phyloP scores from a whole-genome alignment of 108 stramenopile species.

The Stephanodiscus minutulus region DNA sequence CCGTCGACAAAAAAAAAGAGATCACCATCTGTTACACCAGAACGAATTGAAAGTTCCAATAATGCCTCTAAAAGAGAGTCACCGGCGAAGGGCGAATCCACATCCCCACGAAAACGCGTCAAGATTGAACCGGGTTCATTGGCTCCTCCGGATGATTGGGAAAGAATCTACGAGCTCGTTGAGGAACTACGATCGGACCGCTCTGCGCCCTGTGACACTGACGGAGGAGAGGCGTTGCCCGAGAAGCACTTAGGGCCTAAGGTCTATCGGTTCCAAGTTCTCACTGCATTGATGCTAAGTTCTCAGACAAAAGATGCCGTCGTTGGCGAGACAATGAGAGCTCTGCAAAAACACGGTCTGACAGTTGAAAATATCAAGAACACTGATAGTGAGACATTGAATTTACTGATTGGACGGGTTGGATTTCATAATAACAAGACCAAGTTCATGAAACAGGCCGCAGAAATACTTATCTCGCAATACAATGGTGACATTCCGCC shows the following conservation, averaged over 20 bases:
- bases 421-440: constrained; percentile 96
- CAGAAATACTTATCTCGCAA: constrained; percentile 59
- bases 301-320: constrained; percentile 93
- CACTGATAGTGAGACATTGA: constrained; percentile 56
- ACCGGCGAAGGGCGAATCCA: neutral
- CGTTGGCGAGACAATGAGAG: constrained; percentile 76
- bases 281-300: constrained; percentile 85
- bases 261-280: constrained; percentile 73
- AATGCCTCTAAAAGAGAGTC: constrained; percentile 19
- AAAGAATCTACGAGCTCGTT: constrained; percentile 68
- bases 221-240: constrained; percentile 79
- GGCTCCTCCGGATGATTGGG: constrained; percentile 67
- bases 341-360: constrained; percentile 65
- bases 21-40: constrained; percentile 8
- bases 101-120: constrained; percentile 39
- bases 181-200: constrained; percentile 78
- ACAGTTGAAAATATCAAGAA: constrained; percentile 69
- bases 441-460: constrained; percentile 77
- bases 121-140: constrained; percentile 52
- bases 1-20: neutral
- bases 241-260: constrained; percentile 43
- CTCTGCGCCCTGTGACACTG: constrained; percentile 81
- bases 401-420: constrained; percentile 69
- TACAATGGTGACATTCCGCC: constrained; percentile 83
- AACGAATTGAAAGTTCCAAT: neutral